Evolutionary conservation across 345 rosid species (phyloP), one percentile per base, ranked within the genome.

Genomic region (Isatis tinctoria): DNA sequence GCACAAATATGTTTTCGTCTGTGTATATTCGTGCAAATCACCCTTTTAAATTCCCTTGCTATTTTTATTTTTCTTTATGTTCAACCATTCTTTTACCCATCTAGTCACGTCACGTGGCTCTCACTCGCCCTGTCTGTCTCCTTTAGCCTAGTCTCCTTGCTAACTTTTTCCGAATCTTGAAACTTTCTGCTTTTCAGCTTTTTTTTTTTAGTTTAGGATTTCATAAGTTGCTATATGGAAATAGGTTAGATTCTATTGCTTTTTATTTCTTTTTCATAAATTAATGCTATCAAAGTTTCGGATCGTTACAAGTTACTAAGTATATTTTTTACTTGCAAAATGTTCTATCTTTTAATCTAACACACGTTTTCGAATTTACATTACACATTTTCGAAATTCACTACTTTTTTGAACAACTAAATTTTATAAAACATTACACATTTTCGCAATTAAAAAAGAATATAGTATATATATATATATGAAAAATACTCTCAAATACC

Each of bases 21-120:
- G n/a, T n/a, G n/a, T n/a, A n/a, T n/a, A n/a, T n/a, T n/a, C n/a
- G n/a, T n/a, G n/a, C n/a, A n/a, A n/a, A n/a, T n/a, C n/a, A n/a
- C n/a, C n/a, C n/a, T n/a, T n/a, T n/a, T n/a, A 8, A 28, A 37
- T 62, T 57, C 4, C 43, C 53, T 44, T 30, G 52, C 60, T 28
- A 16, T 61, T 54, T 48, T 20, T 18, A 27, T 28, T 40, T 26
- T 40, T 26, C 40, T 11, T 49, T 3, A 18, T 18, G 3, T 35
- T 35, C 7, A 33, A 44, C 36, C 65, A 22, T 57, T 37, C 28
- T 30, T 52, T 47, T 28, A 49, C 57, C 67, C 63, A 60, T 74
- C 47, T 66, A 39, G 13, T 74, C 72, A 57, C 35, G 62, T 75
- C 74, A 61, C 64, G 74, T 69, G 79, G 60, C 60, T 62, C 60